Percentiles rank a stretch among this genome's conserved stretches.
Evolutionary conservation across 164 flowering plant species (phyloP).

Genomic region (Houttuynia cordata): DNA sequence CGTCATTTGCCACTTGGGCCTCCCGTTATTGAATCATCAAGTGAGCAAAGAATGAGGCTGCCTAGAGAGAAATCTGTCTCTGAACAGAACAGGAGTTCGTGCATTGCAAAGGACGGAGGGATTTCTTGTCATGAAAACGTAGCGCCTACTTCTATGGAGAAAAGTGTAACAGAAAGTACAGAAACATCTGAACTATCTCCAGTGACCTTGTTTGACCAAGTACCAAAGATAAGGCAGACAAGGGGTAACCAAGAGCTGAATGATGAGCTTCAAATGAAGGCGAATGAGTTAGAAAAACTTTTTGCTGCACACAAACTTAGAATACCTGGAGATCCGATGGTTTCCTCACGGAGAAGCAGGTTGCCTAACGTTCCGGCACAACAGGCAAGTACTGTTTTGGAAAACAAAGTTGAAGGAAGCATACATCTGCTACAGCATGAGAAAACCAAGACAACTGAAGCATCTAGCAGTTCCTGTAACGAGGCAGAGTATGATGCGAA

Average conservation of each 20-base stretch:
- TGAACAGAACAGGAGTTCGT: constrained; percentile 30
- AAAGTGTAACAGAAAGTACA: constrained; percentile 18
- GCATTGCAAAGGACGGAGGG: constrained; percentile 22
- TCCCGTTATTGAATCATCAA: constrained; percentile 24
- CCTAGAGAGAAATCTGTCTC: constrained; percentile 35
- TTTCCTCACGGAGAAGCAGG: constrained; percentile 42
- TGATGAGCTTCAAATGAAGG: constrained; percentile 86
- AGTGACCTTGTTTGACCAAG: constrained; percentile 28
- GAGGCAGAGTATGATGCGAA: constrained; percentile 19
- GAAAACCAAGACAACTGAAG: constrained; percentile 13
- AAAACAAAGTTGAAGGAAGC: constrained; percentile 21
- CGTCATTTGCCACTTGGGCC: constrained; percentile 8
- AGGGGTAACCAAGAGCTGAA: constrained; percentile 83
- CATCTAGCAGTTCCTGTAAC: constrained; percentile 22
- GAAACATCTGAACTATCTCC: constrained; percentile 20
- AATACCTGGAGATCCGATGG: constrained; percentile 64
- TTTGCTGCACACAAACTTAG: constrained; percentile 95
- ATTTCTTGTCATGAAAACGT: constrained; percentile 15
- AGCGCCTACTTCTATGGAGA: constrained; percentile 15
- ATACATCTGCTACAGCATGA: constrained; percentile 23
- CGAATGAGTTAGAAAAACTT: constrained; percentile 90
- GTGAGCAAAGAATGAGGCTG: constrained; percentile 28
- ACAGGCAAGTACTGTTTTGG: constrained; percentile 16
- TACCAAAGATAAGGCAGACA: constrained; percentile 55
- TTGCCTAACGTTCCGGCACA: constrained; percentile 31